Base-by-base conservation (phyloP, 495 filamentous ascomycete species). In the Aspergillus avenaceus region DNA sequence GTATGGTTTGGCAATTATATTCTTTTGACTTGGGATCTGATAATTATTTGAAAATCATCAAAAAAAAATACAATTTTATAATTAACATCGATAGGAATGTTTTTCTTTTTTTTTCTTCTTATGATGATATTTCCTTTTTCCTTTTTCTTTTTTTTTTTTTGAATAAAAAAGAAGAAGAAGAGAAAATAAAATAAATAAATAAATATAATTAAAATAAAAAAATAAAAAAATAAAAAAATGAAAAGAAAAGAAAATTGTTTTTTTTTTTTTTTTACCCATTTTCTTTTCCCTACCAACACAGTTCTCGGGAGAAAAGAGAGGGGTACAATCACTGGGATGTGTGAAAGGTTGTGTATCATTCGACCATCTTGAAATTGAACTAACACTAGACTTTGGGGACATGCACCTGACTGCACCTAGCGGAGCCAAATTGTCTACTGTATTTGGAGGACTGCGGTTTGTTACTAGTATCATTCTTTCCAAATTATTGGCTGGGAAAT, bases 61-160 rank as follows among this genome's bases (percentile, higher is more conserved):
- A n/a, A n/a, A n/a, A n/a, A n/a, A n/a, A n/a, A n/a, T n/a, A n/a
- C n/a, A n/a, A n/a, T n/a, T n/a, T n/a, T n/a, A n/a, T n/a, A n/a
- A n/a, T n/a, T n/a, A n/a, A 19, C 4, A 31, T 31, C 34, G 11
- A 14, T 36, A 6, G 32, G n/a, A 8, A 36, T 21, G 18, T n/a
- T 44, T 26, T 45, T 29, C 19, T 9, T 49, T 21, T 49, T 28
- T 32, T 16, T 31, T 41, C 31, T 40, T 29, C 12, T 26, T 21
- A 6, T 50, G 41, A 19, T 40, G 29, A n/a, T 1, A 34, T 43
- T 52, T 31, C 14, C 27, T 34, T 21, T 49, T 29, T 50, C 23
- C 31, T 18, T 44, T 50, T 36, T 34, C 7, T 43, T 24, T 25
- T 34, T 26, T 16, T 11, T 36, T 44, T 45, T 41, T n/a, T n/a